phyloP scores from a whole-genome alignment of 2,329 filamentous ascomycete species.

The Fusarium secorum region DNA sequence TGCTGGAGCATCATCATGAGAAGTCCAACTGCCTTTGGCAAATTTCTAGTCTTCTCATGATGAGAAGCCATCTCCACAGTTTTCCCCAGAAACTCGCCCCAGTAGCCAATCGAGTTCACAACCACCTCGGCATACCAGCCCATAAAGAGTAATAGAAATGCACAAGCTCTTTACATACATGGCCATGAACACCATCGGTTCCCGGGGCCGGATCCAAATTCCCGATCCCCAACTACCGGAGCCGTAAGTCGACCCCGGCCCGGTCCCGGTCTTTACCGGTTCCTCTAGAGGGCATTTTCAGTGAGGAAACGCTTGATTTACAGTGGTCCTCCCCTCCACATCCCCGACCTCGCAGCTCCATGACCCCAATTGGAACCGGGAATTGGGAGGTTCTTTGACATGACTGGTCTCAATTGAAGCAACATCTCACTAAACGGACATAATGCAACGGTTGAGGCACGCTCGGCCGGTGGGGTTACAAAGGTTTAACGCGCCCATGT shows the following conservation, averaged over 20 bases:
- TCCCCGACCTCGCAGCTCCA: slow-evolving; percentile 31
- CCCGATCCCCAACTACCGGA: not conserved
- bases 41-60: not conserved
- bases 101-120: not conserved
- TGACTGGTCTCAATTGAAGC: slow-evolving; percentile 9
- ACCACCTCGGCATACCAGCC: not conserved
- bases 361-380: slow-evolving; percentile 5
- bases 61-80: slow-evolving; percentile 22
- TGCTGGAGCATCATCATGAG: not conserved
- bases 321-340: not conserved
- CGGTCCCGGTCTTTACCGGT: slow-evolving; percentile 37
- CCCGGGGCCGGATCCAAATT: slow-evolving; percentile 34
- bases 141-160: slow-evolving; percentile 18
- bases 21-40: not conserved
- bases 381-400: not conserved
- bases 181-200: slow-evolving; percentile 22
- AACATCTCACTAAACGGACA: slow-evolving; percentile 1
- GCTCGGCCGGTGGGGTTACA: slow-evolving; percentile 29
- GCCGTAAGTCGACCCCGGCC: slow-evolving; percentile 15
- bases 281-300: slow-evolving; percentile 7
- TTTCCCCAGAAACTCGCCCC: slow-evolving; percentile 12
- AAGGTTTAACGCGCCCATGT: slow-evolving; percentile 34
- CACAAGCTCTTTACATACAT: slow-evolving; percentile 13
- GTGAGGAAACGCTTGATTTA: not conserved
- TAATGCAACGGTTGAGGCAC: not conserved